A percentile compares a stretch with the other conserved stretches of the same genome.
Conservation (phyloP, 1,284 basidiomycete genomes). For the Naganishia albida region DNA sequence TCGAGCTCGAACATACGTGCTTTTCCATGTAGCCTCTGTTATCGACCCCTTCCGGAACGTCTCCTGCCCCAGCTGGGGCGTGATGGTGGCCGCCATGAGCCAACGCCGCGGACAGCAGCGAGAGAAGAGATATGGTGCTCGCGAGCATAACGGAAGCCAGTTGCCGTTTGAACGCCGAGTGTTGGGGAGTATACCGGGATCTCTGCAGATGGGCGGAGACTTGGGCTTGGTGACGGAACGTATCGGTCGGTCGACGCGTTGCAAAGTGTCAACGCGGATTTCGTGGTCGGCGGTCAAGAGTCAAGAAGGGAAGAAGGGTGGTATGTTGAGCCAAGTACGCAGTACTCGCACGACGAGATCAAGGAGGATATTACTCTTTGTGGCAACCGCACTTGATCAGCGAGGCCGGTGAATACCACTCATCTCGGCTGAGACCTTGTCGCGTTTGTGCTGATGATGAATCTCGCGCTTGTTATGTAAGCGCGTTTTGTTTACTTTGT, state of each 20-base stretch:
- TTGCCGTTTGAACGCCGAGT: neutral
- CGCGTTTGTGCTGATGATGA: neutral
- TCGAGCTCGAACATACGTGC: slow-evolving; percentile 26
- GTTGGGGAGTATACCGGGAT: neutral
- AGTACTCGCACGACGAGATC: too few relatives aligned
- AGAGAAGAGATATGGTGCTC: slow-evolving; percentile 7
- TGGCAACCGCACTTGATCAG: slow-evolving; percentile 1
- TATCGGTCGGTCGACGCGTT: neutral
- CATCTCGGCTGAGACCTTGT: slow-evolving; percentile 19
- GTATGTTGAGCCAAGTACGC: too few relatives aligned
- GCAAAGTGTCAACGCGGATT: too few relatives aligned
- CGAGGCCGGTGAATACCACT: slow-evolving; percentile 1
- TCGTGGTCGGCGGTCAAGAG: too few relatives aligned
- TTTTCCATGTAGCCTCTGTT: slow-evolving; percentile 31
- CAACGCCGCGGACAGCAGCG: neutral
- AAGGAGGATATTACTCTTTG: slow-evolving; percentile 20
- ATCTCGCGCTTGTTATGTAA: slow-evolving; percentile 6
- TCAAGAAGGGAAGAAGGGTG: too few relatives aligned
- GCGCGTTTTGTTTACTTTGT: slow-evolving; percentile 10
- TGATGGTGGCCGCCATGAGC: slow-evolving; percentile 18
- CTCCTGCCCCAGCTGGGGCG: slow-evolving; percentile 1
- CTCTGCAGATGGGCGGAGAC: neutral
- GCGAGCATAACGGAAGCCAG: neutral
- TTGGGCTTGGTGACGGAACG: too few relatives aligned
- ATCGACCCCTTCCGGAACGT: slow-evolving; percentile 27